A percentile compares a stretch with the other conserved stretches of the same genome.
These are phyloP conservation scores for Fusarium gaditjirri DNA, from an alignment of 2,329 filamentous ascomycete genomes.

Conservation along the genomic window DNA sequence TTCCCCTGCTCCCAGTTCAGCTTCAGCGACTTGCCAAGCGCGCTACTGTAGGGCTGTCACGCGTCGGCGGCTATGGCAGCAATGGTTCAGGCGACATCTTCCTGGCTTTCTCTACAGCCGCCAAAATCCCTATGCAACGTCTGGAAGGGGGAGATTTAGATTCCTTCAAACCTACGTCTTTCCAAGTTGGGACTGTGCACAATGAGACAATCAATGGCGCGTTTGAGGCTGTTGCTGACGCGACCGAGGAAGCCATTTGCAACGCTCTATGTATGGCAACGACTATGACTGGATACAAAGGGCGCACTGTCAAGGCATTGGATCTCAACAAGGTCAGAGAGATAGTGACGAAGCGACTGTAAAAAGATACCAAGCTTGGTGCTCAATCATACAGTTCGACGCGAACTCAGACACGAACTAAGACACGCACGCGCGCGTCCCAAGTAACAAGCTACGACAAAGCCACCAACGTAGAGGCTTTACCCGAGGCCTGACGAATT, in stretches of 20 bases:
- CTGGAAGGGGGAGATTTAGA: conserved; percentile 49
- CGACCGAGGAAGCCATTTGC: conserved; percentile 72
- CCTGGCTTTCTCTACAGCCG: conserved; percentile 72
- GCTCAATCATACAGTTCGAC: neutral
- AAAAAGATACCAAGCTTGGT: accelerated
- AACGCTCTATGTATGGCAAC: conserved; percentile 72
- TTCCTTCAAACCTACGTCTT: conserved; percentile 49
- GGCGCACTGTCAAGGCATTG: conserved; percentile 60
- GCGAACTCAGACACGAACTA: no score
- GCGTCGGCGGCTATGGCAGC: conserved; percentile 69
- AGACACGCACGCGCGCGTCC: neutral
- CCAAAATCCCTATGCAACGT: conserved; percentile 55
- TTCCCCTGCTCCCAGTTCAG: conserved; percentile 47
- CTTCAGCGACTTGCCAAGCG: conserved; percentile 64
- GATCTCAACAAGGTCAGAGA: conserved; percentile 58
- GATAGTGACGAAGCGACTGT: conserved; percentile 52
- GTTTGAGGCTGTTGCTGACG: conserved; percentile 71
- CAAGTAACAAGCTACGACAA: neutral
- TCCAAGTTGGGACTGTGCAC: conserved; percentile 52
- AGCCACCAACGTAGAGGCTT: accelerated
- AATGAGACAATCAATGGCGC: conserved; percentile 69
- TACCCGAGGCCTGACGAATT: neutral
- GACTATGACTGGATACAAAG: conserved; percentile 65
- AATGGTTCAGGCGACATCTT: conserved; percentile 75
- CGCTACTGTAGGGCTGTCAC: conserved; percentile 69